A percentile compares a stretch with the other conserved stretches of the same genome.
phyloP scores from a whole-genome alignment of 805 yeast genomes.

The Lipomyces kockii region DNA sequence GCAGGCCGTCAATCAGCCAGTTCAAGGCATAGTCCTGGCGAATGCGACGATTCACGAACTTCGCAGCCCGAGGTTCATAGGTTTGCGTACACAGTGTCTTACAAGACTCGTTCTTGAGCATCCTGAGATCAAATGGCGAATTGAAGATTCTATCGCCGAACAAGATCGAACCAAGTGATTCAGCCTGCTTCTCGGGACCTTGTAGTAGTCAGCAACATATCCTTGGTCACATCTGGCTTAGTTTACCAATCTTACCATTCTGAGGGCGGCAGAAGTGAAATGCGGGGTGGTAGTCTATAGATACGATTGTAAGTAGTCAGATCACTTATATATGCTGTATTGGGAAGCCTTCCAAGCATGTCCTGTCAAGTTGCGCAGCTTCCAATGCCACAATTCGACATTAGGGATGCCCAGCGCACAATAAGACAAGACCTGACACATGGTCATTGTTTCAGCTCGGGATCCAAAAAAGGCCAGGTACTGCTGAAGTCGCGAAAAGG shows the following conservation, averaged over 20 bases:
- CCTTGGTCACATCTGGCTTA: neutral
- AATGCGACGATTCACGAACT: conserved; percentile 77
- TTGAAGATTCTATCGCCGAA: conserved; percentile 95
- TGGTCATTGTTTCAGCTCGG: neutral
- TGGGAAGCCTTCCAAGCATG: neutral
- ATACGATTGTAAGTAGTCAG: conserved; percentile 38
- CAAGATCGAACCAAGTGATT: conserved; percentile 87
- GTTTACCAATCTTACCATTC: conserved; percentile 50
- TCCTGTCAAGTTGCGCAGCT: neutral
- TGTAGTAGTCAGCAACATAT: neutral
- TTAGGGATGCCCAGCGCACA: neutral
- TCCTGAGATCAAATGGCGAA: conserved; percentile 81
- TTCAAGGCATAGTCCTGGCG: conserved; percentile 83
- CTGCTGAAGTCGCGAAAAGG: neutral
- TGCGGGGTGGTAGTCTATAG: conserved; percentile 70
- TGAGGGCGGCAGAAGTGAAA: conserved; percentile 84
- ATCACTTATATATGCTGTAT: neutral
- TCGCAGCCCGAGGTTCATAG: conserved; percentile 69
- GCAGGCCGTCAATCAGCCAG: conserved; percentile 94
- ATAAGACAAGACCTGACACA: neutral
- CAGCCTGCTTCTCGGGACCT: conserved; percentile 65
- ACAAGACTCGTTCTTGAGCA: conserved; percentile 77
- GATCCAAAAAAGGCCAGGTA: neutral
- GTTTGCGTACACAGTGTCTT: conserved; percentile 61
- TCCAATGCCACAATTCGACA: neutral